Evolutionary conservation across 2,329 filamentous ascomycete genomes (phyloP), one percentile per base, ranked within the genome.

Genomic region (Talaromyces albobiverticillius): DNA sequence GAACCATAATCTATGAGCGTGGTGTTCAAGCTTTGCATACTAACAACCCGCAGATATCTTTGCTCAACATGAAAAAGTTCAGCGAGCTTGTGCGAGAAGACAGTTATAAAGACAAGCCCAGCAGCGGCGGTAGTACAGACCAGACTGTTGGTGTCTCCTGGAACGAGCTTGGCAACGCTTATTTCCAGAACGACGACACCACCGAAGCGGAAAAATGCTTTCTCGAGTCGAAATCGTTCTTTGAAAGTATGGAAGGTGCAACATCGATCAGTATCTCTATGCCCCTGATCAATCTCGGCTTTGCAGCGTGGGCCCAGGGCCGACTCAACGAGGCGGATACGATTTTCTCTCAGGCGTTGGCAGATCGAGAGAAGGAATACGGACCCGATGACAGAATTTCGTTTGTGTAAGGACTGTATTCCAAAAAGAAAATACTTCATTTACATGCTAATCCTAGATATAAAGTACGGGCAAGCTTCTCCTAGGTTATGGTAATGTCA

Each of bases 391-490:
- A 51, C 23, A 31, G 26, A 26, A 41, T 32, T 10, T 51, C 48
- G n/a, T 51, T 51, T 16, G 38, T 51, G 48, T 51, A 20, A 14
- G 38, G 7, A 23, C 36, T 18, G 14, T 11, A 31, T 22, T 34
- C 10, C 16, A n/a, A n/a, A n/a, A n/a, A n/a, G n/a, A 20, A 46
- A 29, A 18, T 43, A 3, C 4, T 8, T 25, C 11, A 14, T 14
- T 4, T n/a, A 16, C 1, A 34, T 51, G 16, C 38, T 43, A 34
- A 22, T 32, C 5, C 31, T 31, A 16, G 34, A n/a, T 8, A 25
- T 38, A n/a, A 26, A 52, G 50, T 26, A 52, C 50, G 2, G 50
- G 50, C 4, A 52, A 52, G 16, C 40, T 52, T 25, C 50, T 52
- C 31, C 22, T 45, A 13, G 50, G 38, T 16, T 45, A 45, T 10